Conservation (phyloP, 257 asterid genomes). For the Lithospermum erythrorhizon region DNA sequence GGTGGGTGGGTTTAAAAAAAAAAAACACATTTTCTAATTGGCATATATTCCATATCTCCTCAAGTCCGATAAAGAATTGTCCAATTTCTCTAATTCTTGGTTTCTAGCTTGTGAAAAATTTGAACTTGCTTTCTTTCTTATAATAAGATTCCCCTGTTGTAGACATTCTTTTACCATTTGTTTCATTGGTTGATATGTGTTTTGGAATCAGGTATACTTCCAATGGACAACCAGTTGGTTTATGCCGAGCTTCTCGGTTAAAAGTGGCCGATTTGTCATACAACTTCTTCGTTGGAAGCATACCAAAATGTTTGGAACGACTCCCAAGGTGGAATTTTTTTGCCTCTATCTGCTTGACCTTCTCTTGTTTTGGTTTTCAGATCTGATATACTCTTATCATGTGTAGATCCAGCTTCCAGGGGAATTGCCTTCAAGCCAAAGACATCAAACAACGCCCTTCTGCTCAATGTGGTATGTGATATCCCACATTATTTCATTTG, state of each 20-base stretch:
- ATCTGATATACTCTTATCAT: not conserved
- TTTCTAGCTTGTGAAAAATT: too few relatives aligned
- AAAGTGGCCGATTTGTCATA: constrained; percentile 69
- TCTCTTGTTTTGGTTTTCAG: constrained; percentile 6
- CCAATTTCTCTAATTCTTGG: too few relatives aligned
- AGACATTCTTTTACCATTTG: too few relatives aligned
- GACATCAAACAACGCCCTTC: constrained; percentile 55
- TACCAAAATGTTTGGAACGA: constrained; percentile 70
- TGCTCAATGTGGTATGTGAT: constrained; percentile 51
- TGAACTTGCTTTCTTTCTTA: too few relatives aligned
- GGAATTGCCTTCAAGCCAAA: constrained; percentile 62
- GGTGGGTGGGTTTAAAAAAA: too few relatives aligned
- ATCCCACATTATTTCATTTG: too few relatives aligned
- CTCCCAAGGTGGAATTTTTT: constrained; percentile 36
- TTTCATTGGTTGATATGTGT: not conserved
- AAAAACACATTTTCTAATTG: too few relatives aligned
- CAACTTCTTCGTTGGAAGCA: constrained; percentile 61
- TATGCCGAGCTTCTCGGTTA: constrained; percentile 57
- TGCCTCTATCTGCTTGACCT: not conserved
- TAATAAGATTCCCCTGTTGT: too few relatives aligned
- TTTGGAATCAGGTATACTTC: constrained; percentile 39
- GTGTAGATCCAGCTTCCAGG: constrained; percentile 60
- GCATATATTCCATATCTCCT: too few relatives aligned
- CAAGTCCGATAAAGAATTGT: too few relatives aligned
- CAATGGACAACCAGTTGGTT: constrained; percentile 38